These are phyloP conservation scores for Flaveria robusta DNA, from an alignment of 129 eudicot species.

Conservation along the genomic window DNA sequence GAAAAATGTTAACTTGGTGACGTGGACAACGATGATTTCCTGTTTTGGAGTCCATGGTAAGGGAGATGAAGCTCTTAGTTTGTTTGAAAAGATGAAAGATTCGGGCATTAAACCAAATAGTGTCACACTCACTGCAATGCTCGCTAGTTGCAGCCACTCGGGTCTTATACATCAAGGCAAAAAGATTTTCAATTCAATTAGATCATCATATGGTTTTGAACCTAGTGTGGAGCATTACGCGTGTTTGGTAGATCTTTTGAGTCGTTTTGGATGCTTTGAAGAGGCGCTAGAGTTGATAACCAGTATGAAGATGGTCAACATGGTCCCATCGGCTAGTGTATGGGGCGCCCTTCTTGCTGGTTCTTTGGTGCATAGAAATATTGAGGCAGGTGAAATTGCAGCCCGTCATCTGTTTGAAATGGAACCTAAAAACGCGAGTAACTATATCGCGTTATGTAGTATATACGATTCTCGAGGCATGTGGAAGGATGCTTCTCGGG, in stretches of 20 bases:
- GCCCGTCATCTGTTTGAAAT: slow-evolving; percentile 39
- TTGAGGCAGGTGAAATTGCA: slow-evolving; percentile 48
- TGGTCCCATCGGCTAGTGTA: slow-evolving; percentile 37
- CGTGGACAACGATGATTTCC: slow-evolving; percentile 53
- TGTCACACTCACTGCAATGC: slow-evolving; percentile 47
- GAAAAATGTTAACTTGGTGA: slow-evolving; percentile 34
- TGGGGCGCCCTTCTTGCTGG: slow-evolving; percentile 58
- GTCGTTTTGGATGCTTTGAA: slow-evolving; percentile 44
- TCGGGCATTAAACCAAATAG: slow-evolving; percentile 43
- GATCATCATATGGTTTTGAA: slow-evolving; percentile 30
- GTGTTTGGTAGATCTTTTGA: slow-evolving; percentile 46
- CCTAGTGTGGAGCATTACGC: slow-evolving; percentile 48
- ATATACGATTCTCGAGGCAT: slow-evolving; percentile 50
- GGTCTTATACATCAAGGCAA: slow-evolving; percentile 43
- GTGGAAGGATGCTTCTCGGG: slow-evolving; percentile 42
- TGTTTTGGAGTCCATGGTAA: slow-evolving; percentile 52
- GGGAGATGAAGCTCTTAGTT: slow-evolving; percentile 36
- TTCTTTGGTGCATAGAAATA: slow-evolving; percentile 41
- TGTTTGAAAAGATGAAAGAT: slow-evolving; percentile 40
- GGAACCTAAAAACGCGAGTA: slow-evolving; percentile 48
- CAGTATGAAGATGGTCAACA: slow-evolving; percentile 28
- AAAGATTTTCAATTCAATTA: slow-evolving; percentile 41
- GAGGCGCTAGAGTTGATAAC: slow-evolving; percentile 41
- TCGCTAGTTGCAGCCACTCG: slow-evolving; percentile 52
- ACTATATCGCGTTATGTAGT: slow-evolving; percentile 45